A percentile compares a stretch with the other conserved stretches of the same genome.
Conservation (phyloP, 305 asterid species). For the Fraxinus xanthoxyloides region DNA sequence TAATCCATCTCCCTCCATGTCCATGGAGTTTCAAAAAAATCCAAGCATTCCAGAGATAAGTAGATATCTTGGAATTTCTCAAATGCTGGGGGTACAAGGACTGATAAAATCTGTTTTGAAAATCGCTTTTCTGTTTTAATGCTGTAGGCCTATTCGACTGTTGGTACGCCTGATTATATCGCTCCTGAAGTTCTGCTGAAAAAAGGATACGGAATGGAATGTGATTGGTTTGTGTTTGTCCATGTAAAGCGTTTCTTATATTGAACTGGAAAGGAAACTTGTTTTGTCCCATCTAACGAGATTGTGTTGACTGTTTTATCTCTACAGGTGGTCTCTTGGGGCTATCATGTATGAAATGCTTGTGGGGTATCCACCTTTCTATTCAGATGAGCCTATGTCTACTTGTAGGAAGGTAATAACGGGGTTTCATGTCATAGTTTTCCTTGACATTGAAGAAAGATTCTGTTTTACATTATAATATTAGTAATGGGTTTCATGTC, state of each 20-base stretch:
- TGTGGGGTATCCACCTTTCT: constrained; percentile 49
- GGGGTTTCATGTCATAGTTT: background rate
- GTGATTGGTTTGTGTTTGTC: constrained; percentile 70
- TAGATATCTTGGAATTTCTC: background rate
- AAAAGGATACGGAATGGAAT: constrained; percentile 93
- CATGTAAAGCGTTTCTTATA: constrained; percentile 13
- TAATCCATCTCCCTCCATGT: background rate
- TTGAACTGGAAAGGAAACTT: background rate
- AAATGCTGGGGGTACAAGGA: background rate
- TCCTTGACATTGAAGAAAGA: background rate
- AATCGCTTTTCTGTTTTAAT: constrained; percentile 17
- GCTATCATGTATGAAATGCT: constrained; percentile 54
- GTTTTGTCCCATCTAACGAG: constrained; percentile 14
- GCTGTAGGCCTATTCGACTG: constrained; percentile 85
- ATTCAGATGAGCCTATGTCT: constrained; percentile 42
- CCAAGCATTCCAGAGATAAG: background rate
- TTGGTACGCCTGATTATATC: constrained; percentile 94
- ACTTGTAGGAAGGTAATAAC: constrained; percentile 45
- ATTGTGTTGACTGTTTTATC: constrained; percentile 19
- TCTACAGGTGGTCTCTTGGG: constrained; percentile 44
- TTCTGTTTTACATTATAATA: background rate
- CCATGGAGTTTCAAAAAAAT: background rate
- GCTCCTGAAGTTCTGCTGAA: constrained; percentile 91
- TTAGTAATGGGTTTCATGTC: background rate
- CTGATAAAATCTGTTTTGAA: constrained; percentile 1